Conservation (phyloP, 805 yeast genomes). For the Yarrowia bubula region DNA sequence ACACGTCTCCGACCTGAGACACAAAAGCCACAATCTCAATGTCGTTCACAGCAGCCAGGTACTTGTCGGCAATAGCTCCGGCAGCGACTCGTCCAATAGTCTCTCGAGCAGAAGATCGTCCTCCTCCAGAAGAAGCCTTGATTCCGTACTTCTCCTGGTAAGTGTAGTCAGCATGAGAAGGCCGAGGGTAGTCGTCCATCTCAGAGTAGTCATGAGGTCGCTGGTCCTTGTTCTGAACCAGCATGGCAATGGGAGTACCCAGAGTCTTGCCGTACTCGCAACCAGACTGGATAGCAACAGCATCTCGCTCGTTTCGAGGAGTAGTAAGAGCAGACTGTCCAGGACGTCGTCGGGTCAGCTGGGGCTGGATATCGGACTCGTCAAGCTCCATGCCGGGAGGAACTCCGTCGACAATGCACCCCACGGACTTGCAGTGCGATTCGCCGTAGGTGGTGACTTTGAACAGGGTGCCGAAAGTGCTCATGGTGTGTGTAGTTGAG, state of each 20-base stretch:
- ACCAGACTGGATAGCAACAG: conserved; percentile 90
- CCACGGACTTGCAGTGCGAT: conserved; percentile 95
- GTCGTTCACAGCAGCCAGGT: conserved; percentile 66
- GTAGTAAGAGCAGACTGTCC: conserved; percentile 92
- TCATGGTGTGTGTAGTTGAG: conserved; percentile 46
- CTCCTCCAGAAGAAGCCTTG: conserved; percentile 96
- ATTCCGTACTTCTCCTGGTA: conserved; percentile 86
- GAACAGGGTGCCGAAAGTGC: conserved; percentile 65
- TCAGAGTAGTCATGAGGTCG: conserved; percentile 95
- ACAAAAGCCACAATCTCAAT: conserved; percentile 97
- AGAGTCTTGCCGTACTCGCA: conserved; percentile 85
- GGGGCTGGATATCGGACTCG: conserved; percentile 91
- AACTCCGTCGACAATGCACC: conserved; percentile 97
- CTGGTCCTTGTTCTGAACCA: conserved; percentile 91
- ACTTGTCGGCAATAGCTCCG: conserved; percentile 96
- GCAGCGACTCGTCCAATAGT: conserved; percentile 99
- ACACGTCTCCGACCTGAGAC: conserved; percentile 79
- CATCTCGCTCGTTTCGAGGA: conserved; percentile 93
- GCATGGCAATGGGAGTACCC: conserved; percentile 95
- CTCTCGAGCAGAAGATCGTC: conserved; percentile 95
- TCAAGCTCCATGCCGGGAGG: conserved; percentile 90
- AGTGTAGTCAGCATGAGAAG: conserved; percentile 96
- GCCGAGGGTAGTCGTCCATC: conserved; percentile 94
- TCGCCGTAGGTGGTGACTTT: conserved; percentile 96
- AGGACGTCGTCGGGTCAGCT: conserved; percentile 93